These are phyloP conservation scores for Drechslerella stenobrocha DNA, from an alignment of 2,329 filamentous ascomycete species.

Conservation along the genomic window DNA sequence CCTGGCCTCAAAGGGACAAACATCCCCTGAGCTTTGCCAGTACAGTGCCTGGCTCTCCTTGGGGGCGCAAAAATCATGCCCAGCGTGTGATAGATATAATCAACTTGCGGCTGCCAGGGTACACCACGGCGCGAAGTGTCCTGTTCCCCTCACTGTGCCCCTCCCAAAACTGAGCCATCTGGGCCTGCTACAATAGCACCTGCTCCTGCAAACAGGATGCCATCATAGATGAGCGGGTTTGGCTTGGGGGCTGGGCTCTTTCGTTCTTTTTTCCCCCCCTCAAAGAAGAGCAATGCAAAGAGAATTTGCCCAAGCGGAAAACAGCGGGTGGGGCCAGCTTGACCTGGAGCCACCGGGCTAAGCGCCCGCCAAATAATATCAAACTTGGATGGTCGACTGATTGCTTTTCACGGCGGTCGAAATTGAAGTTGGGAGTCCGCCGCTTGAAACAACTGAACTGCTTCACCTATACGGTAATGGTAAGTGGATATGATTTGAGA, in stretches of 20 bases:
- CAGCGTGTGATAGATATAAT: background rate
- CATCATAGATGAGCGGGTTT: constrained; percentile 6
- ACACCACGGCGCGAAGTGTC: background rate
- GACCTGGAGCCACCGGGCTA: constrained; percentile 13
- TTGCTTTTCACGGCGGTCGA: constrained; percentile 30
- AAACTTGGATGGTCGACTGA: constrained; percentile 34
- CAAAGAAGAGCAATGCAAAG: constrained; percentile 1
- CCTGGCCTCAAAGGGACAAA: background rate
- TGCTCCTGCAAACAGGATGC: too few species aligned
- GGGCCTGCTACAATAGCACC: too few species aligned
- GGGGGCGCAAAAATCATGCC: background rate
- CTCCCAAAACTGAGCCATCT: background rate
- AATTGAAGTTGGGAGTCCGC: constrained; percentile 17
- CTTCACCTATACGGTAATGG: constrained; percentile 12
- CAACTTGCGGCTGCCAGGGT: background rate
- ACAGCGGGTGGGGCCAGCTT: constrained; percentile 41
- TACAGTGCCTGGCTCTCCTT: background rate
- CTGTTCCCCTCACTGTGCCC: background rate
- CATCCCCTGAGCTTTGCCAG: too few species aligned
- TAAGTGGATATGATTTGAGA: background rate
- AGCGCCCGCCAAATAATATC: constrained; percentile 33
- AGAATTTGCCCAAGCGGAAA: constrained; percentile 17
- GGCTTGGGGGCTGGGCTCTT: background rate
- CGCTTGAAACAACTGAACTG: constrained; percentile 42
- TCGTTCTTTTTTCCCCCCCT: background rate